Evolutionary conservation across 148 eudicot genomes (phyloP), one percentile per base, ranked within the genome.

Genomic region (Heliosperma pusillum): DNA sequence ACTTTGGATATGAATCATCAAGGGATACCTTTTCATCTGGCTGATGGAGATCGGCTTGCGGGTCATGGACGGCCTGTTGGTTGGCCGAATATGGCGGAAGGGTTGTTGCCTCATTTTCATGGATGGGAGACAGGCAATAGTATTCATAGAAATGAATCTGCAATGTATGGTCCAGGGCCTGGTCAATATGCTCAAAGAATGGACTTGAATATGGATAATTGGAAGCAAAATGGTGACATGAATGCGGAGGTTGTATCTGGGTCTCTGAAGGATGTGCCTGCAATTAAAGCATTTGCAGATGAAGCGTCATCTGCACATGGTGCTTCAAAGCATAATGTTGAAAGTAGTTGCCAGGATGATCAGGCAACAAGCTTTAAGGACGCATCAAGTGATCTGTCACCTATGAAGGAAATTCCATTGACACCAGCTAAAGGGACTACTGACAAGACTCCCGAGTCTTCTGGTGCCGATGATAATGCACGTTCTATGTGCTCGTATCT

Each of bases 91-190:
- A 81, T 85, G 78, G 84, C 80, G 11, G 96, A 90, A 62, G 91
- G 87, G 33, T 74, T 88, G 22, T 26, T 77, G 66, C 82, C 87
- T 16, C 89, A 85, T 72, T 81, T 87, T 33, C 88, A 80, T 77
- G 89, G 83, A 66, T 94, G 98, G 98, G 93, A 91, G 81, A 79
- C 88, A 59, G 89, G 76, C 68, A 94, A 84, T 77, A 79, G 88
- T 74, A 86, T 86, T 22, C 88, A 82, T 69, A 84, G 96, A 77
- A 91, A 91, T 44, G 97, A 91, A 52, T 68, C 88, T 27, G 85
- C 87, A 72, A 70, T 82, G 61, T 93, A 79, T 79, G 89, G 42
- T 36, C 42, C 42, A 6, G 42, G 89, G 67, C 75, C 74, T 27
- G 83, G 80, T 26, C 76, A 80, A 77, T 52, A 78, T 82, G 81